Conservation (phyloP, 345 rosid species). For the Noccaea caerulescens region DNA sequence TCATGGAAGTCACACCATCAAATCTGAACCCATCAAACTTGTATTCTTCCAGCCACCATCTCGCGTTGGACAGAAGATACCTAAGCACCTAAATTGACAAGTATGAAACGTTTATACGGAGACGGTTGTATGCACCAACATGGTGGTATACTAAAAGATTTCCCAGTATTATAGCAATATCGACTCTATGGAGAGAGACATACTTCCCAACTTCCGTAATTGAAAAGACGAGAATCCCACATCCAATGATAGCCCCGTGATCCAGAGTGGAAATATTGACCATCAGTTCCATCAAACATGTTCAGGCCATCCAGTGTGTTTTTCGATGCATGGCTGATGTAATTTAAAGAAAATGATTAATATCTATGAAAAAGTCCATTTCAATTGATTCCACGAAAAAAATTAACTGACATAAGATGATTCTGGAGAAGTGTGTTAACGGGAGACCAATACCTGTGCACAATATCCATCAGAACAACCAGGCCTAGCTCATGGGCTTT, state of each 20-base stretch:
- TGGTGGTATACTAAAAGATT: conserved; percentile 24
- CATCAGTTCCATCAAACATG: conserved; percentile 97
- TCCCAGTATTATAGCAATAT: conserved; percentile 18
- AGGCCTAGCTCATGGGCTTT: conserved; percentile 94
- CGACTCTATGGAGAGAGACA: conserved; percentile 38
- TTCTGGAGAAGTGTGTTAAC: conserved; percentile 16
- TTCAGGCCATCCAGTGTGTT: conserved; percentile 90
- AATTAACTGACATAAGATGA: conserved; percentile 14
- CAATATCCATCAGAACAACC: conserved; percentile 97
- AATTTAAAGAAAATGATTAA: conserved; percentile 20
- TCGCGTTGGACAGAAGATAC: conserved; percentile 90
- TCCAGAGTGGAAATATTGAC: conserved; percentile 91
- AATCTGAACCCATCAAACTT: conserved; percentile 96
- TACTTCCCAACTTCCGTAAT: conserved; percentile 98
- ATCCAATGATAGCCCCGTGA: conserved; percentile 89
- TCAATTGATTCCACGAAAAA: not conserved
- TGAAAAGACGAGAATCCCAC: conserved; percentile 99
- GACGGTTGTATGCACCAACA: conserved; percentile 22
- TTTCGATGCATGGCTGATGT: conserved; percentile 86
- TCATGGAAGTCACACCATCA: conserved; percentile 99
- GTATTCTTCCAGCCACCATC: conserved; percentile 99
- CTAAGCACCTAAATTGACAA: conserved; percentile 65
- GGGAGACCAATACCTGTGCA: conserved; percentile 72
- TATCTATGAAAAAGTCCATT: conserved; percentile 10
- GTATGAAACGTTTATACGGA: not conserved